These are phyloP conservation scores for Suillus subalutaceus DNA, from an alignment of 768 basidiomycete genomes.

Conservation along the genomic window DNA sequence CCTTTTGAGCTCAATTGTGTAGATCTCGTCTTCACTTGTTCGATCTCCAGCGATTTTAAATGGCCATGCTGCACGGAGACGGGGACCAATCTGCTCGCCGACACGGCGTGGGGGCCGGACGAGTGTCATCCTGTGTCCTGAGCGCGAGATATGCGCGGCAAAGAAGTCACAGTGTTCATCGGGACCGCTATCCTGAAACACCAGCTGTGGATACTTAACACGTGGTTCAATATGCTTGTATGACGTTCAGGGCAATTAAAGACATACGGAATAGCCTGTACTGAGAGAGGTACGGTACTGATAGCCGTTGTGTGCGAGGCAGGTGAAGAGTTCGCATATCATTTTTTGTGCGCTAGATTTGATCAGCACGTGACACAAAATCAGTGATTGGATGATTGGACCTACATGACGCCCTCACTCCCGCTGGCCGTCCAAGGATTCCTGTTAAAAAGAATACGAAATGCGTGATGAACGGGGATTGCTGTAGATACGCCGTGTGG, in stretches of 20 bases:
- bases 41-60: conserved; percentile 45
- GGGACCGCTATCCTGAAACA: conserved; percentile 58
- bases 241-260: conserved; percentile 18
- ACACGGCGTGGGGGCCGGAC: conserved; percentile 44
- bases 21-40: conserved; percentile 51
- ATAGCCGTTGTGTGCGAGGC: conserved; percentile 67
- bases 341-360: conserved; percentile 57
- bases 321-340: conserved; percentile 59
- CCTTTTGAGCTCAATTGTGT: conserved; percentile 58
- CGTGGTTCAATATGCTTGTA: conserved; percentile 16
- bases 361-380: background rate
- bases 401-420: conserved; percentile 55
- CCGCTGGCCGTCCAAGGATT: conserved; percentile 71
- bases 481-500: conserved; percentile 57
- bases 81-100: conserved; percentile 39
- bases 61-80: conserved; percentile 44
- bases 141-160: conserved; percentile 62
- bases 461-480: conserved; percentile 31
- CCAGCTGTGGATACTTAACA: conserved; percentile 59
- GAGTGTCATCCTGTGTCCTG: conserved; percentile 56
- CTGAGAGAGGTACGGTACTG: conserved; percentile 68
- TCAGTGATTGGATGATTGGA: background rate
- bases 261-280: conserved; percentile 51
- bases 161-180: conserved; percentile 62
- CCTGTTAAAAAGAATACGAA: conserved; percentile 65